Evolutionary conservation across 192 early-diverging fungal genomes (phyloP).

Genomic region (Linnemannia zychae): DNA sequence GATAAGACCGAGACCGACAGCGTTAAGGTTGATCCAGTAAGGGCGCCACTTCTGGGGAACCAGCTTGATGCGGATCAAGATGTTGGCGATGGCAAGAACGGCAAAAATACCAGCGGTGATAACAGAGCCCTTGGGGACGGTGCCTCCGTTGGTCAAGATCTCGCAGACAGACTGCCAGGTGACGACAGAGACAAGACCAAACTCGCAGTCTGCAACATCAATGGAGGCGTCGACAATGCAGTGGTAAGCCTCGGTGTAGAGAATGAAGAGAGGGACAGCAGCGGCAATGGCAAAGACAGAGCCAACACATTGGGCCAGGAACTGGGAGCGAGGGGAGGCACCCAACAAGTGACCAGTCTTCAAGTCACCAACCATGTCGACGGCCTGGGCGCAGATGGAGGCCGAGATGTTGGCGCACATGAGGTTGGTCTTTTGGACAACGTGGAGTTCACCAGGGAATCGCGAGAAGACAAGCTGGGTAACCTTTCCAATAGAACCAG

Average conservation of each 20-base stretch:
- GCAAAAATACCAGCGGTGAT: slow-evolving; percentile 62
- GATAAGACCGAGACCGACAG: slow-evolving; percentile 67
- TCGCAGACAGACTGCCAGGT: slow-evolving; percentile 57
- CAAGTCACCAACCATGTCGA: slow-evolving; percentile 81
- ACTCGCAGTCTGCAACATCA: slow-evolving; percentile 61
- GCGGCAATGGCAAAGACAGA: slow-evolving; percentile 72
- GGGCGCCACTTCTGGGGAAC: slow-evolving; percentile 65
- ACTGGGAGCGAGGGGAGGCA: slow-evolving; percentile 76
- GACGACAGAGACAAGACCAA: slow-evolving; percentile 52
- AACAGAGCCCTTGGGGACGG: slow-evolving; percentile 57
- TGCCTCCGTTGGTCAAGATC: slow-evolving; percentile 41
- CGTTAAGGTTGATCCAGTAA: slow-evolving; percentile 73
- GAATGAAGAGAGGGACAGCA: slow-evolving; percentile 67
- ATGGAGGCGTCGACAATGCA: slow-evolving; percentile 63
- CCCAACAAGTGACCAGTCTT: slow-evolving; percentile 79
- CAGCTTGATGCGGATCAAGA: slow-evolving; percentile 59
- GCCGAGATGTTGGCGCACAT: slow-evolving; percentile 72
- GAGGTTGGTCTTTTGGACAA: slow-evolving; percentile 70
- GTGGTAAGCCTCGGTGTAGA: slow-evolving; percentile 74
- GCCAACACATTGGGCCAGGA: slow-evolving; percentile 75
- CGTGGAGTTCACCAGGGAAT: slow-evolving; percentile 60
- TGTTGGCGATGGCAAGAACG: slow-evolving; percentile 55
- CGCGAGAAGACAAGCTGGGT: slow-evolving; percentile 77
- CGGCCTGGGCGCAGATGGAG: slow-evolving; percentile 67
- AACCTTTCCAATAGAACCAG: slow-evolving; percentile 73